phyloP scores from a whole-genome alignment of 1,139 yeast species.

The Yamadazyma diddensiae region DNA sequence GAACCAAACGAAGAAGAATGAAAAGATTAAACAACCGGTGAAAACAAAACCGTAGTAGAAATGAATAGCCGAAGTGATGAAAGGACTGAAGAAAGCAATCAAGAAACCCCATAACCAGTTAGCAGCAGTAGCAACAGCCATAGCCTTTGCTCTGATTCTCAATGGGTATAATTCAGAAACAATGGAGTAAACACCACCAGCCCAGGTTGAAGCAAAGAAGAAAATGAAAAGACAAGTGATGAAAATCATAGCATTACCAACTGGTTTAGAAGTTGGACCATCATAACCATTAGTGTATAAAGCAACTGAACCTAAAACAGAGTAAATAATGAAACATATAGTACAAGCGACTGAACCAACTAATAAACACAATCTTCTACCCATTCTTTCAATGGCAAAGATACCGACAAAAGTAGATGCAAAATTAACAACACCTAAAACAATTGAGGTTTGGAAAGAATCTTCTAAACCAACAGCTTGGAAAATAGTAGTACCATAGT shows the following conservation, averaged over 20 bases:
- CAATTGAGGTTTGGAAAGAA: constrained; percentile 72
- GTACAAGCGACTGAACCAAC: constrained; percentile 48
- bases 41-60: constrained; percentile 70
- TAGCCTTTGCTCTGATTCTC: constrained; percentile 75
- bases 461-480: constrained; percentile 69
- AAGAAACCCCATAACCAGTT: constrained; percentile 82
- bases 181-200: constrained; percentile 75
- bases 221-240: constrained; percentile 75
- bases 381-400: constrained; percentile 63
- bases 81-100: constrained; percentile 72
- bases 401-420: constrained; percentile 67
- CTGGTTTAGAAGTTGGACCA: constrained; percentile 31
- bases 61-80: constrained; percentile 48
- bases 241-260: constrained; percentile 73
- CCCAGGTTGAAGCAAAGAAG: constrained; percentile 85
- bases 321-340: constrained; percentile 56
- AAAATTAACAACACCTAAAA: constrained; percentile 75
- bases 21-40: constrained; percentile 62
- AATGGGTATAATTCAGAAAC: constrained; percentile 77
- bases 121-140: constrained; percentile 70
- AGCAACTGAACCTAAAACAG: constrained; percentile 55
- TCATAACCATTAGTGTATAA: constrained; percentile 52
- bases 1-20: constrained; percentile 53
- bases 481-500: constrained; percentile 78
- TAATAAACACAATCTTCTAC: constrained; percentile 67